Evolutionary conservation across 352 stramenopile species (phyloP).

Genomic region (Phytophthora citricola): DNA sequence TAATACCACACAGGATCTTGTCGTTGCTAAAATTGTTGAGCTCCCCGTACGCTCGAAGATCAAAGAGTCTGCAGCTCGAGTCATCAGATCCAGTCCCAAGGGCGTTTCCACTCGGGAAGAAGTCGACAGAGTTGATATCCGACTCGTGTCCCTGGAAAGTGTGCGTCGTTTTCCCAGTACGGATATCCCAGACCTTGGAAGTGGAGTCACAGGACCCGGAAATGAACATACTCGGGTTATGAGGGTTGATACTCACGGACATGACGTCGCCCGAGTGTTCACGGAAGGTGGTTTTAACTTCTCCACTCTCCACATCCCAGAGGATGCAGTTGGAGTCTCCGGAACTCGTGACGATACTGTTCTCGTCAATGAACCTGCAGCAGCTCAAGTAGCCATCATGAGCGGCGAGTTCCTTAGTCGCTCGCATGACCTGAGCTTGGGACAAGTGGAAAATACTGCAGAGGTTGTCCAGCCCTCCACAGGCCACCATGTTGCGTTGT

Average conservation of each 20-base stretch:
- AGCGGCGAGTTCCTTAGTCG: conserved; percentile 95
- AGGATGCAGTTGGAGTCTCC: conserved; percentile 99
- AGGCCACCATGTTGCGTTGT: conserved; percentile 97
- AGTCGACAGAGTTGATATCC: conserved; percentile 99
- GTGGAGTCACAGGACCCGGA: conserved; percentile 97
- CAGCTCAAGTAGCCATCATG: conserved; percentile 99
- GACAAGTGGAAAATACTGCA: conserved; percentile 99
- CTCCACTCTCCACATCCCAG: conserved; percentile 97
- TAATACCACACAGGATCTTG: conserved; percentile 97
- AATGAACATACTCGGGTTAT: conserved; percentile 97
- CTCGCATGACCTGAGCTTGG: conserved; percentile 89
- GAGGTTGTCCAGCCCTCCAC: conserved; percentile 98
- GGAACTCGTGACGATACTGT: conserved; percentile 93
- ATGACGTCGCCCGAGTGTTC: conserved; percentile 99
- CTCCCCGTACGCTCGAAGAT: conserved; percentile 96
- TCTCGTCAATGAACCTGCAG: conserved; percentile 97
- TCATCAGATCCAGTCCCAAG: conserved; percentile 97
- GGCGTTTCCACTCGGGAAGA: conserved; percentile 96
- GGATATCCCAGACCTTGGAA: conserved; percentile 98
- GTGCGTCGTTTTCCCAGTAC: conserved; percentile 94
- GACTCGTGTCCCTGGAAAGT: conserved; percentile 98
- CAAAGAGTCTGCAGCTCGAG: conserved; percentile 97
- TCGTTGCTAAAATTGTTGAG: conserved; percentile 98
- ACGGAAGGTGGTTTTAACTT: conserved; percentile 96
- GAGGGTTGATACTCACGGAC: conserved; percentile 95